phyloP scores from a whole-genome alignment of 2,329 filamentous ascomycete species.

The Colletotrichum australisinense region DNA sequence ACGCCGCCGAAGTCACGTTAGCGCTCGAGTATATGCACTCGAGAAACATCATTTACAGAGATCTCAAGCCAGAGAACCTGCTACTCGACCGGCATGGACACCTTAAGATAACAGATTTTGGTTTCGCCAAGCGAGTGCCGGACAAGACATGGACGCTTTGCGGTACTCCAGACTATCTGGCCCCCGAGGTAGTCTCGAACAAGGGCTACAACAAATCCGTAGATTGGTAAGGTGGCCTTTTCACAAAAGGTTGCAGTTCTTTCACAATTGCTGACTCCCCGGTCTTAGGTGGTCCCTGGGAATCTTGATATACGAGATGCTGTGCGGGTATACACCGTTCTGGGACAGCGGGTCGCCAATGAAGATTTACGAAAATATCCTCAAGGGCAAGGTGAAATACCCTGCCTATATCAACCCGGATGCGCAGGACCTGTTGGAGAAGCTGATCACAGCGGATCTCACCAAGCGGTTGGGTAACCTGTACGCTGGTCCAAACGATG shows the following conservation, averaged over 20 bases:
- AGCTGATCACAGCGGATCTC: conserved; percentile 92
- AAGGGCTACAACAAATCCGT: conserved; percentile 99
- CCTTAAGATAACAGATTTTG: conserved; percentile 97
- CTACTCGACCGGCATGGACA: conserved; percentile 93
- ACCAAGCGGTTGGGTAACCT: conserved; percentile 96
- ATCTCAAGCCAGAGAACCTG: conserved; percentile 95
- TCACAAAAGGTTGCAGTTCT: background rate
- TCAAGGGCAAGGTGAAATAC: conserved; percentile 96
- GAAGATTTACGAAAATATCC: conserved; percentile 99
- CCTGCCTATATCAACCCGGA: conserved; percentile 95
- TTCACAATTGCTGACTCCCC: conserved; percentile 25
- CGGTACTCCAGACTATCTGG: conserved; percentile 96
- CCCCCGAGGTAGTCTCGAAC: conserved; percentile 97
- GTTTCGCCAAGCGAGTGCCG: conserved; percentile 96
- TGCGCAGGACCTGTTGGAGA: conserved; percentile 90
- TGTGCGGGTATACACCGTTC: conserved; percentile 98
- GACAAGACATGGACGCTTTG: conserved; percentile 99
- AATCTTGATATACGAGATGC: conserved; percentile 99
- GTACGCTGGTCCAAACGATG: conserved; percentile 89
- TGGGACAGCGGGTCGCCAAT: conserved; percentile 98
- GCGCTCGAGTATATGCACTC: conserved; percentile 95
- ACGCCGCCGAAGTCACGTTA: conserved; percentile 95
- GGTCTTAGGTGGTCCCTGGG: conserved; percentile 91
- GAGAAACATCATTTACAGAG: conserved; percentile 96
- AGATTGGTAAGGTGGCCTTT: conserved; percentile 79